These are phyloP conservation scores for Fulvia fulva DNA, from an alignment of 2,329 filamentous ascomycete species.

Conservation along the genomic window DNA sequence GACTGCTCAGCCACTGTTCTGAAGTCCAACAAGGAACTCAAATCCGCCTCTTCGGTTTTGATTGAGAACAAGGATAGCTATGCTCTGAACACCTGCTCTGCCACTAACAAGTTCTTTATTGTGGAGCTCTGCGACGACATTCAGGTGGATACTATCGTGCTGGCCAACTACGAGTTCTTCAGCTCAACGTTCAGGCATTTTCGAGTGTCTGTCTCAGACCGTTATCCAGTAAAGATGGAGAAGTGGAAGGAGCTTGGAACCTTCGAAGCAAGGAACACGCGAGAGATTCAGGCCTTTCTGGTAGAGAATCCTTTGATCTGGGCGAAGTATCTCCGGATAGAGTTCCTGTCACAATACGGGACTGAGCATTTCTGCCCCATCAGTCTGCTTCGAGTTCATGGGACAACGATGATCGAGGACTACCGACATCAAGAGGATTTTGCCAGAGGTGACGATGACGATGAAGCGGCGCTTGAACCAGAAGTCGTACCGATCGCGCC, in stretches of 20 bases:
- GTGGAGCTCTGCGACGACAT: slow-evolving; percentile 86
- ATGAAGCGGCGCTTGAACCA: slow-evolving; percentile 12
- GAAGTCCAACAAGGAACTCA: slow-evolving; percentile 81
- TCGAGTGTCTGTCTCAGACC: slow-evolving; percentile 85
- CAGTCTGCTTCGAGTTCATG: slow-evolving; percentile 85
- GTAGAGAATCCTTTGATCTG: slow-evolving; percentile 94
- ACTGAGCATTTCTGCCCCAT: slow-evolving; percentile 96
- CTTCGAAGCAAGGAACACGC: slow-evolving; percentile 86
- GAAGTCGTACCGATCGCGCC: slow-evolving; percentile 16
- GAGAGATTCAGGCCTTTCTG: slow-evolving; percentile 90
- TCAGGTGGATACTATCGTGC: slow-evolving; percentile 89
- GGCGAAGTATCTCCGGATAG: slow-evolving; percentile 87
- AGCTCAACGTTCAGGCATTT: slow-evolving; percentile 94
- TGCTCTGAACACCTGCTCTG: slow-evolving; percentile 88
- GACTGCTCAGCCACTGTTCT: slow-evolving; percentile 91
- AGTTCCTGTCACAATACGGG: slow-evolving; percentile 89
- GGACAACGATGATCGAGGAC: slow-evolving; percentile 90
- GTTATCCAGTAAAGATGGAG: slow-evolving; percentile 86
- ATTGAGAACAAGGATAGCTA: slow-evolving; percentile 98
- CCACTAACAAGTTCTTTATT: slow-evolving; percentile 86
- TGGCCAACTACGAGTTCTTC: slow-evolving; percentile 99
- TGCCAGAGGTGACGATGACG: slow-evolving; percentile 57
- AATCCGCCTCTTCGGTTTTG: slow-evolving; percentile 81
- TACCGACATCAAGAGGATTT: slow-evolving; percentile 81
- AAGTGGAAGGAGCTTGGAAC: slow-evolving; percentile 87